These are phyloP conservation scores for Phytopythium sindhum DNA, from an alignment of 352 stramenopile species.

Conservation along the genomic window DNA sequence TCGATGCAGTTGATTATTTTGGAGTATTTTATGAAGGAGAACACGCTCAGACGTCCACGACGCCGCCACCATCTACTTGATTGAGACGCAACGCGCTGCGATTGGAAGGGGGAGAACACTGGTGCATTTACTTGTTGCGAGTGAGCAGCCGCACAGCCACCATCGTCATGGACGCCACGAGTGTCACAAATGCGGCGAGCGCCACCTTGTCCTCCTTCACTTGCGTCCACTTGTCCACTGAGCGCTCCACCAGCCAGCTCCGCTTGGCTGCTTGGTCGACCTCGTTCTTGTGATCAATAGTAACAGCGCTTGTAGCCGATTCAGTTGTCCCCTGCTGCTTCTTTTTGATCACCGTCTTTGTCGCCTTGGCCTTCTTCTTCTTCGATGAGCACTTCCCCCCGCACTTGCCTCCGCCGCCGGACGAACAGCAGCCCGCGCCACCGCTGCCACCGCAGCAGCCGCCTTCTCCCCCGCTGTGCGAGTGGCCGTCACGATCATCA, in stretches of 20 bases:
- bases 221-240: constrained; percentile 21
- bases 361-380: constrained; percentile 25
- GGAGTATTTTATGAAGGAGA: background rate
- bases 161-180: constrained; percentile 48
- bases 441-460: constrained; percentile 30
- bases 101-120: background rate
- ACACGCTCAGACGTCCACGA: constrained; percentile 6
- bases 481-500: constrained; percentile 14
- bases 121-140: constrained; percentile 24
- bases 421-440: constrained; percentile 29
- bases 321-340: background rate
- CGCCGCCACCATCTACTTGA: background rate
- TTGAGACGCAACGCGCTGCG: background rate
- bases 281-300: background rate
- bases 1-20: constrained; percentile 4
- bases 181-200: constrained; percentile 37
- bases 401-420: constrained; percentile 18
- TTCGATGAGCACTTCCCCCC: constrained; percentile 33
- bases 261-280: background rate
- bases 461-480: constrained; percentile 16
- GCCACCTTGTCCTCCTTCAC: constrained; percentile 57
- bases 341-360: constrained; percentile 15
- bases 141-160: constrained; percentile 45
- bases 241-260: background rate
- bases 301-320: background rate